Conservation (phyloP, 192 early-diverging fungal species). For the Backusella tuberculispora region DNA sequence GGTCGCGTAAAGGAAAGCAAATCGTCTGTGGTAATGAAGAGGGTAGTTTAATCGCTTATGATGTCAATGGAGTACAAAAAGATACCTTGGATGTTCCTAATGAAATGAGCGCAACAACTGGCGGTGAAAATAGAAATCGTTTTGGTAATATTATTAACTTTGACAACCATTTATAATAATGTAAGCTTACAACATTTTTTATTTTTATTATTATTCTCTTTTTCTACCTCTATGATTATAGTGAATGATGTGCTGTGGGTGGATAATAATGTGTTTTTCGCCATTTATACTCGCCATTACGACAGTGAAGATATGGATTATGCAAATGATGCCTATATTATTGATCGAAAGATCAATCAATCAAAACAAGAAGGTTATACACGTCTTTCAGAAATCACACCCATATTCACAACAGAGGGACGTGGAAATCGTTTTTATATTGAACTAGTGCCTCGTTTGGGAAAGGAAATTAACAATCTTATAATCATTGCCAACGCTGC, state of each 20-base stretch:
- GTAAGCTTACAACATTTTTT: neutral
- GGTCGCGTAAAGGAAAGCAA: conserved; percentile 92
- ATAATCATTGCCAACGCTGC: conserved; percentile 47
- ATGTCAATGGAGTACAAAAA: conserved; percentile 65
- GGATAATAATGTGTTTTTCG: conserved; percentile 70
- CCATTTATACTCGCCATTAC: conserved; percentile 58
- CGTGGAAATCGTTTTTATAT: conserved; percentile 63
- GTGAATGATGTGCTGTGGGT: conserved; percentile 78
- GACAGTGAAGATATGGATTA: conserved; percentile 30
- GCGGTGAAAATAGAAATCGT: conserved; percentile 20
- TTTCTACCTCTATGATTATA: conserved; percentile 34
- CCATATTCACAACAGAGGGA: conserved; percentile 50
- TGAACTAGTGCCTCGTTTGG: conserved; percentile 61
- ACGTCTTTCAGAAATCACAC: conserved; percentile 60
- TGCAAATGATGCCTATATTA: conserved; percentile 58
- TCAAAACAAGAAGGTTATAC: conserved; percentile 49
- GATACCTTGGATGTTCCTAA: conserved; percentile 53
- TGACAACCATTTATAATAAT: neutral
- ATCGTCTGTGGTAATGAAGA: conserved; percentile 72
- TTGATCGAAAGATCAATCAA: conserved; percentile 54
- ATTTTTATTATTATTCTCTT: neutral
- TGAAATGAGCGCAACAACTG: conserved; percentile 18
- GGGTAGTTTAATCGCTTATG: conserved; percentile 65
- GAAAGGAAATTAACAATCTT: conserved; percentile 43
- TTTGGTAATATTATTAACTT: conserved; percentile 22